Percentiles rank a stretch among this genome's conserved stretches.
Conservation (phyloP, 257 asterid species). For the Linderniella brevidens region DNA sequence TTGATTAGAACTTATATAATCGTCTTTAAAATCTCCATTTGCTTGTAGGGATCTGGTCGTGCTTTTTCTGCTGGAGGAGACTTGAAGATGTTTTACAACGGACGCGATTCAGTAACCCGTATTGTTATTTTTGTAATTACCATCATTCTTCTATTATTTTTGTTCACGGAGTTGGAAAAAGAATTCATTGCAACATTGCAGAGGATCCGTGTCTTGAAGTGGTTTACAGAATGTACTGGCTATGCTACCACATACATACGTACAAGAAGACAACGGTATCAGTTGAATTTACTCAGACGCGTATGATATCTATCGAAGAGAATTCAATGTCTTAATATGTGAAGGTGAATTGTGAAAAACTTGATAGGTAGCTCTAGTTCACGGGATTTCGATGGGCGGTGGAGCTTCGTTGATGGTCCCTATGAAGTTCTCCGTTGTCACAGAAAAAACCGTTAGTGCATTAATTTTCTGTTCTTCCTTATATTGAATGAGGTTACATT, state of each 20-base stretch:
- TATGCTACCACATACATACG: slow-evolving; percentile 84
- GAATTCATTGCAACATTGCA: slow-evolving; percentile 14
- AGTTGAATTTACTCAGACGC: slow-evolving; percentile 1
- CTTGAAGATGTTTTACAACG: slow-evolving; percentile 72
- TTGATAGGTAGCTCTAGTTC: slow-evolving; percentile 69
- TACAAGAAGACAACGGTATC: slow-evolving; percentile 63
- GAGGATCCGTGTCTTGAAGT: slow-evolving; percentile 80
- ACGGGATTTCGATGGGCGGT: slow-evolving; percentile 97
- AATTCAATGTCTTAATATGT: too few relatives aligned
- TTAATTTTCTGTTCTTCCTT: neutral
- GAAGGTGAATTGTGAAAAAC: too few relatives aligned
- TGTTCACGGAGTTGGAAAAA: slow-evolving; percentile 5
- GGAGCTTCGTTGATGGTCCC: slow-evolving; percentile 94
- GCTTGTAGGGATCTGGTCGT: slow-evolving; percentile 72
- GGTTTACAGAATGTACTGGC: slow-evolving; percentile 93
- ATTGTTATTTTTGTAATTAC: neutral
- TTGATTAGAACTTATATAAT: neutral
- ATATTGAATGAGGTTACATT: neutral
- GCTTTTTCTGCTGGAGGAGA: slow-evolving; percentile 98
- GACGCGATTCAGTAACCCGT: slow-evolving; percentile 45
- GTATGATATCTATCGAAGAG: neutral
- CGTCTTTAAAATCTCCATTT: slow-evolving; percentile 1
- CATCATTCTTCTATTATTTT: neutral
- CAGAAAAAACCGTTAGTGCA: slow-evolving; percentile 73
- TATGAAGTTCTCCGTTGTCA: slow-evolving; percentile 78